A percentile compares a stretch with the other conserved stretches of the same genome.
Conservation (phyloP, 352 stramenopile species). For the Phytophthora cryptogea region DNA sequence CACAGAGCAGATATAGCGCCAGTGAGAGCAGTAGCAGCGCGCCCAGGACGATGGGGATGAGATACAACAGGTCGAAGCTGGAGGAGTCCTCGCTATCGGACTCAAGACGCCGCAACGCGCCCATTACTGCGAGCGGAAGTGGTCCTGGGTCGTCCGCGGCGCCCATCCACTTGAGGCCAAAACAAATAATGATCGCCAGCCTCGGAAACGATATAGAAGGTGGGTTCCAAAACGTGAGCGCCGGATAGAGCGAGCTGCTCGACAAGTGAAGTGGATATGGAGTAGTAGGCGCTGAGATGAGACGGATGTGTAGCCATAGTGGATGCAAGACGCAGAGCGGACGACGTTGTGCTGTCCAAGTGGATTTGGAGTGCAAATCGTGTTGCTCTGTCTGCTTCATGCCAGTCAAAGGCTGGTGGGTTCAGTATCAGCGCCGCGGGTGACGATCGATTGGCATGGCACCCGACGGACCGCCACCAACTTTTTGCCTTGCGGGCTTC, state of each 20-base stretch:
- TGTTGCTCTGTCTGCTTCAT: not conserved
- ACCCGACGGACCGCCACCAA: conserved; percentile 1
- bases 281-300: not conserved
- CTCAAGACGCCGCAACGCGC: conserved; percentile 15
- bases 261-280: not conserved
- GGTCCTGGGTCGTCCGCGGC: not conserved
- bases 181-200: conserved; percentile 3
- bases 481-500: not conserved
- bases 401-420: conserved; percentile 6
- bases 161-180: conserved; percentile 11
- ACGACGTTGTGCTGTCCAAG: conserved; percentile 1
- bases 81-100: not conserved
- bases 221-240: too few species aligned
- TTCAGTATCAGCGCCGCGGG: conserved; percentile 4
- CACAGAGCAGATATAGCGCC: conserved; percentile 16
- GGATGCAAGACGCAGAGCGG: not conserved
- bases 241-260: conserved; percentile 6
- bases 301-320: not conserved
- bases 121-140: conserved; percentile 9
- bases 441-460: conserved; percentile 8
- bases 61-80: conserved; percentile 38
- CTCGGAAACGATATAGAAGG: not conserved
- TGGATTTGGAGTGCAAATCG: conserved; percentile 12
- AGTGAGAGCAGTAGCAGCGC: conserved; percentile 14
- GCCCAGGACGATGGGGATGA: conserved; percentile 36